Percentiles rank a stretch among this genome's conserved stretches.
phyloP scores from a whole-genome alignment of 164 flowering plant species.

The Berberis vulgaris region DNA sequence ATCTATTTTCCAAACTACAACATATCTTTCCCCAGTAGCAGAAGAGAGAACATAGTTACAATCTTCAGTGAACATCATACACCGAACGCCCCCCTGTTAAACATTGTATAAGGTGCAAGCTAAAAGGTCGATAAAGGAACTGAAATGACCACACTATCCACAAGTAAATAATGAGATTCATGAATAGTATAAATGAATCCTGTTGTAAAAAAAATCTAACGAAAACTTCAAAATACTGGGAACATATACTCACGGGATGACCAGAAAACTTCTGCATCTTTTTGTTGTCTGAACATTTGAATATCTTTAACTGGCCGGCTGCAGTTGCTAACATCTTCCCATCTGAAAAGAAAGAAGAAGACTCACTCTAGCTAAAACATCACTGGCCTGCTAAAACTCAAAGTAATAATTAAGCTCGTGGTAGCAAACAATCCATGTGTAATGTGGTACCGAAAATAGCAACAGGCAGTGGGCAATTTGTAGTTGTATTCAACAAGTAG shows the following conservation, averaged over 20 bases:
- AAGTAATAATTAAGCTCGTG: not conserved
- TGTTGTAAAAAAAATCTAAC: no score
- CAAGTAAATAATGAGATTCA: not conserved
- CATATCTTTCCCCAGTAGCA: slow-evolving; percentile 75
- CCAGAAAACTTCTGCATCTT: slow-evolving; percentile 91
- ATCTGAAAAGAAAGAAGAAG: slow-evolving; percentile 33
- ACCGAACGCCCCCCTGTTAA: slow-evolving; percentile 66
- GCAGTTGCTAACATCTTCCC: slow-evolving; percentile 78
- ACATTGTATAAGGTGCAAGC: slow-evolving; percentile 1
- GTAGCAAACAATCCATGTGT: no score
- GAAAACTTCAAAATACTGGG: not conserved
- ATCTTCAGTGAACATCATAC: slow-evolving; percentile 74
- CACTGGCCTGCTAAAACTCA: slow-evolving; percentile 1
- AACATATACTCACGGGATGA: slow-evolving; percentile 70
- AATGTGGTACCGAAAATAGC: no score
- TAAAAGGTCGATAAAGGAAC: not conserved
- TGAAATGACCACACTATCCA: slow-evolving; percentile 3
- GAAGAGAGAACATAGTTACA: slow-evolving; percentile 78
- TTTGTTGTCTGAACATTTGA: slow-evolving; percentile 50
- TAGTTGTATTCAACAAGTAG: no score
- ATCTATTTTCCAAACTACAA: slow-evolving; percentile 73
- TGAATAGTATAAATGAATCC: not conserved
- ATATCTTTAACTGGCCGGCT: slow-evolving; percentile 67
- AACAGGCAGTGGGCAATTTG: no score
- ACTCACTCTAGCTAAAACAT: not conserved